Evolutionary conservation across 345 rosid genomes (phyloP), one percentile per base, ranked within the genome.

Genomic region (Iberis pinnata): DNA sequence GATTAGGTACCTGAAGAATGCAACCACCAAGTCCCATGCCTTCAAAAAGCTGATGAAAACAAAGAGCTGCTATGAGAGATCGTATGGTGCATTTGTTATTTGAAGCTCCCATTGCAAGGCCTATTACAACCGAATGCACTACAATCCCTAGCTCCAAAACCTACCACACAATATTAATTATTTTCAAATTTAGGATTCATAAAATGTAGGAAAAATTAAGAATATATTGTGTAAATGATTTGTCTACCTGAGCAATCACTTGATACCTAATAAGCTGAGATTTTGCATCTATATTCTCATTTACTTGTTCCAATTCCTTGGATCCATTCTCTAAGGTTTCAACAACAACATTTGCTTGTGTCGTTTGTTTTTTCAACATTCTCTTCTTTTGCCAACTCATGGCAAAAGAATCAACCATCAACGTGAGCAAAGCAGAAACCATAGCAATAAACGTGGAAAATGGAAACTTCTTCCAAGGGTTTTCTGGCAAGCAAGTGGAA

Each of bases 391-490:
- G 52, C 53, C 25, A 67, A 61, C 58, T 61, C 78, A 63, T 54
- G 2, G 69, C 58, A 35, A 44, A 67, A 2, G 80, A 73, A 19
- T 70, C 83, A 9, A 75, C 64, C 80, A 70, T 68, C 18, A 75
- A 64, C 3, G 73, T 73, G 7, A 56, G 0, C 9, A 75, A 22
- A 9, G 80, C 80, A 1, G 76, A 65, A 8, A 75, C 12, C 78
- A 73, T 78, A 10, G 78, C 80, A 5, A 78, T 60, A 24, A 75
- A 75, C 0, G 71, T 59, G 1, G 76, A 51, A 15, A 78, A 64
- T 0, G 78, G 75, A 18, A 78, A 78, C 66, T 67, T 75, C 69
- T 36, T 61, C 78, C 76, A 78, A 0, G 76, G 78, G 1, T 68
- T 15, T 6, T 15, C 24, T 0, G 71, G 76, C 62, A 70, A 70